These are phyloP conservation scores for Aspergillus vadensis DNA, from an alignment of 2,329 filamentous ascomycete genomes.

Conservation along the genomic window DNA sequence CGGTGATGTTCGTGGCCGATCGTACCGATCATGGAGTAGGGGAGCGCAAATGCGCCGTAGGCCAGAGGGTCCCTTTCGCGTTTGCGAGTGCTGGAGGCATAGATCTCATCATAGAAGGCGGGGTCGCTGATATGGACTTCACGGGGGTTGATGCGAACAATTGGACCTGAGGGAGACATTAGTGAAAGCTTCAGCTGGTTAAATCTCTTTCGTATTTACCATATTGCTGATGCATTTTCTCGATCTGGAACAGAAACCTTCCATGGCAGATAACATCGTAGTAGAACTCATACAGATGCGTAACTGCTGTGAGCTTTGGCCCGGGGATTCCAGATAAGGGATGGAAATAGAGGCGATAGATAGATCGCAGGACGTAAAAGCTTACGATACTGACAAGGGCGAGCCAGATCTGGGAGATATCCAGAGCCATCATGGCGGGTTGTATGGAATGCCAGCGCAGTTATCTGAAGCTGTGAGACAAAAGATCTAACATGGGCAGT, in stretches of 20 bases:
- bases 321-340: background rate
- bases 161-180: slow-evolving; percentile 5
- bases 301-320: background rate
- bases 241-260: background rate
- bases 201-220: background rate
- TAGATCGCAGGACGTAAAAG: background rate
- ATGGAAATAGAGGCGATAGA: background rate
- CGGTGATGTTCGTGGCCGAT: slow-evolving; percentile 12
- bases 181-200: background rate
- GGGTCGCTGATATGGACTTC: slow-evolving; percentile 12
- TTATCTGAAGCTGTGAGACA: background rate
- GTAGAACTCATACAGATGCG: background rate
- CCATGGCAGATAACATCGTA: background rate
- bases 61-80: slow-evolving; percentile 11
- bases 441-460: background rate
- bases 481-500: background rate
- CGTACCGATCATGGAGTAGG: slow-evolving; percentile 2
- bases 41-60: background rate
- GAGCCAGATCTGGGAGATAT: background rate
- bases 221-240: slow-evolving; percentile 12
- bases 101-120: slow-evolving; percentile 12
- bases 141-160: slow-evolving; percentile 13
- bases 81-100: background rate
- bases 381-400: background rate
- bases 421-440: background rate